Evolutionary conservation across 768 basidiomycete genomes (phyloP), one percentile per base, ranked within the genome.

Genomic region (Pleurotus citrinopileatus): DNA sequence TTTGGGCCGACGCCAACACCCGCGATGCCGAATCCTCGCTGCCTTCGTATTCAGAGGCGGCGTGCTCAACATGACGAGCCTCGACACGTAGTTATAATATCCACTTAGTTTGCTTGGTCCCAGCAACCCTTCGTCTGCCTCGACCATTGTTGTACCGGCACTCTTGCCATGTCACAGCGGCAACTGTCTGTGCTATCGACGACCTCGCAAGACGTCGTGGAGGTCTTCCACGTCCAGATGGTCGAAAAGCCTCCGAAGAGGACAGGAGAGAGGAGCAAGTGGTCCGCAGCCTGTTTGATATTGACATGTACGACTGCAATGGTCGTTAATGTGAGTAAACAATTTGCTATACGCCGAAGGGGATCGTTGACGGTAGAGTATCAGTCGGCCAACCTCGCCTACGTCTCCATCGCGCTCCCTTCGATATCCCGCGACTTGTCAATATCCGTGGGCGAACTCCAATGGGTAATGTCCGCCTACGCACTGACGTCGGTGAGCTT

Each of bases 391-490:
- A 51, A 51, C 48, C 48, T 51, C 20, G 48, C 48, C 20, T 51
- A 51, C 32, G 71, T 81, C 0, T 65, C 79, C 0, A 81, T 84
- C 37, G 68, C 81, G 1, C 66, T 86, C 1, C 77, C 83, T 2
- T 71, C 73, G 0, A 82, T 86, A n/a, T 75, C 74, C 27, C 64
- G 60, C 4, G 76, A 77, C 15, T 68, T 88, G 44, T 27, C 71
- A 15, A 76, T 87, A 3, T 62, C 69, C 22, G 73, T 84, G 47
- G 67, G 74, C 27, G 69, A 79, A 26, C 70, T 89, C 1, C 82
- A 89, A 52, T 90, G 88, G 88, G 68, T 87, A 4, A 43, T 53
- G 6, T 84, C 84, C 20, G 86, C 84, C 0, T 90, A 84, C 61
- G 70, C 87, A 0, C 65, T 90, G 53, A 86, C 81, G 60, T 84